phyloP scores from a whole-genome alignment of 257 asterid species.

The Fraxinus anomala region DNA sequence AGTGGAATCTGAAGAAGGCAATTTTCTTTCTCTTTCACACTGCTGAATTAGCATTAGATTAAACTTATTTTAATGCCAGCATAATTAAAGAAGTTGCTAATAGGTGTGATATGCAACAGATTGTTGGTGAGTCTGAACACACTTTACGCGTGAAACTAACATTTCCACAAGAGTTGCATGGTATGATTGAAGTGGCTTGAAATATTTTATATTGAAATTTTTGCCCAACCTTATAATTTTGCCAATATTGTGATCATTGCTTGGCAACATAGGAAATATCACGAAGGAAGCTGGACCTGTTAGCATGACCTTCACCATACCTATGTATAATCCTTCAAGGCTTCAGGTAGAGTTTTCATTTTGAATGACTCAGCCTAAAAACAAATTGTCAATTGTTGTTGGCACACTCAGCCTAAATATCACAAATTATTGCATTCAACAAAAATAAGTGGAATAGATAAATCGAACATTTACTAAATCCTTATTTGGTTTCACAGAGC shows the following conservation, averaged over 20 bases:
- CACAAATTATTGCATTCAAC: background rate
- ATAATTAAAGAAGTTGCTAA: background rate
- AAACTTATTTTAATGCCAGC: background rate
- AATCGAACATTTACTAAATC: background rate
- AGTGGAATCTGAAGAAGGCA: constrained; percentile 96
- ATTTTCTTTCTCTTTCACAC: constrained; percentile 28
- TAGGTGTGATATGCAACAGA: constrained; percentile 41
- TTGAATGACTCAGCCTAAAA: background rate
- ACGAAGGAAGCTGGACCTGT: constrained; percentile 99
- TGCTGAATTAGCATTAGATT: constrained; percentile 21
- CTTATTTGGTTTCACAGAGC: background rate
- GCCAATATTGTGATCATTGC: constrained; percentile 14
- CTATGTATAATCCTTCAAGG: constrained; percentile 96
- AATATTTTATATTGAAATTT: constrained; percentile 15
- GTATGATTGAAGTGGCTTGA: constrained; percentile 39
- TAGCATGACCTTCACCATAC: constrained; percentile 96
- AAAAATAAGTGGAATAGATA: background rate
- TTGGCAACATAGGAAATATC: constrained; percentile 66
- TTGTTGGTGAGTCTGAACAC: constrained; percentile 92
- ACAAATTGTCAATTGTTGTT: no score
- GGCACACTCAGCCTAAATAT: no score
- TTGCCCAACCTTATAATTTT: constrained; percentile 6
- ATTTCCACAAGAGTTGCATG: constrained; percentile 91
- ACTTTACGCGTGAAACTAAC: constrained; percentile 92
- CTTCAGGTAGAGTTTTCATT: constrained; percentile 65